Evolutionary conservation across 1,284 basidiomycete genomes (phyloP).

Genomic region (Melanopsichium pennsylvanicum): DNA sequence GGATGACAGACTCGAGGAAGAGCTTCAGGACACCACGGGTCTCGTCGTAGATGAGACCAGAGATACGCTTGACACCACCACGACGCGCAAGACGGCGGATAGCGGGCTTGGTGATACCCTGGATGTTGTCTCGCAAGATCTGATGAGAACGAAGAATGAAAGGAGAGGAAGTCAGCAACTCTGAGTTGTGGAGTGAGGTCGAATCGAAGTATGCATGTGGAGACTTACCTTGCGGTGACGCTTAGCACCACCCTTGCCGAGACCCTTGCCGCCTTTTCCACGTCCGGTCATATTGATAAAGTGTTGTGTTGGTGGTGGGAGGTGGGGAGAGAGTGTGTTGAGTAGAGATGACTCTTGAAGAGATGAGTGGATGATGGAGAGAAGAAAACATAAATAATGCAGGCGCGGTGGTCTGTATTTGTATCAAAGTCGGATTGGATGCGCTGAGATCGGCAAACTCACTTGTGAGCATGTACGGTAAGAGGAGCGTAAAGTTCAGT

Average conservation of each 20-base stretch:
- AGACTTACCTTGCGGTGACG: conserved; percentile 65
- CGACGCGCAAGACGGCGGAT: conserved; percentile 94
- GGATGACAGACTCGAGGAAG: conserved; percentile 82
- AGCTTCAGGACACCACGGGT: conserved; percentile 86
- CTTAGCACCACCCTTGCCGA: conserved; percentile 67
- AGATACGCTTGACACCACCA: conserved; percentile 72
- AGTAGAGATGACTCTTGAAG: conserved; percentile 31
- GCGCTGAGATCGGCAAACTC: conserved; percentile 34
- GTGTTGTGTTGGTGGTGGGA: conserved; percentile 31
- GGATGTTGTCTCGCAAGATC: conserved; percentile 65
- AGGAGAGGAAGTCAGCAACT: conserved; percentile 2
- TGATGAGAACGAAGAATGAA: background rate
- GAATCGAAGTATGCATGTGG: background rate
- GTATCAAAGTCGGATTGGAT: conserved; percentile 40
- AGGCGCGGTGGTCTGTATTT: conserved; percentile 33
- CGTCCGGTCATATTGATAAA: conserved; percentile 60
- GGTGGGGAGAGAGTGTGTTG: conserved; percentile 17
- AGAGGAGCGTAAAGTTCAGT: too few relatives aligned
- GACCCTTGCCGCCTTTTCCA: conserved; percentile 66
- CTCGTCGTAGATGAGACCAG: conserved; percentile 93
- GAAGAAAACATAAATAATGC: conserved; percentile 34
- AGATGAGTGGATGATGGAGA: conserved; percentile 37
- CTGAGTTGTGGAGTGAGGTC: background rate
- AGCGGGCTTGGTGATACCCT: conserved; percentile 86
- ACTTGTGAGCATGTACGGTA: too few relatives aligned